phyloP scores from a whole-genome alignment of 208 protist genomes.

The Dictyostelium gargantuum region DNA sequence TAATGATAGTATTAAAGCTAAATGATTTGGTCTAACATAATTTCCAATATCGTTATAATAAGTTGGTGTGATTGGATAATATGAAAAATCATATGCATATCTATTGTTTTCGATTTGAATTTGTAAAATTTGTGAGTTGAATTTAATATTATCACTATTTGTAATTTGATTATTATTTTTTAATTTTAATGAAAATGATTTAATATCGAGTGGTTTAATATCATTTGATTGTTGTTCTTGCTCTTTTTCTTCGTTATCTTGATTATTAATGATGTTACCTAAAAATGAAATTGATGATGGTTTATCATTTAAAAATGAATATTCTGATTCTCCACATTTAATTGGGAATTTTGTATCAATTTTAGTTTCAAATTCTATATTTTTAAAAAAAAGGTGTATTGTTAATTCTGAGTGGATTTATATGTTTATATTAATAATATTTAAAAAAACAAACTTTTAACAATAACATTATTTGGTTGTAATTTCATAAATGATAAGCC shows the following conservation, averaged over 20 bases:
- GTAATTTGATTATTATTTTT: neutral
- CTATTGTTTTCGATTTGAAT: neutral
- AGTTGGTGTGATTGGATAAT: neutral
- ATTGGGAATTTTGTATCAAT: neutral
- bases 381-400: neutral
- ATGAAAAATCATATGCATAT: slow-evolving; percentile 49
- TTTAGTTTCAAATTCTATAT: neutral
- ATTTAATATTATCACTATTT: too few relatives aligned
- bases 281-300: neutral
- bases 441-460: neutral
- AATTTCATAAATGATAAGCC: neutral
- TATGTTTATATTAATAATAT: too few relatives aligned
- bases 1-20: neutral
- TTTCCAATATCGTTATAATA: neutral
- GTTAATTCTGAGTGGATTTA: too few relatives aligned
- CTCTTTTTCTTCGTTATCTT: neutral
- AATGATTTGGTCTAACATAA: neutral
- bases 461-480: neutral
- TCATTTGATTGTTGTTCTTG: neutral
- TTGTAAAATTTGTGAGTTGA: neutral
- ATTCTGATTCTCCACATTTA: neutral
- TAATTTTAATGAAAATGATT: neutral
- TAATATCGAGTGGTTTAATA: neutral
- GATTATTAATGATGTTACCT: neutral
- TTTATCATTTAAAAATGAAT: neutral